Evolutionary conservation across 2,329 filamentous ascomycete genomes (phyloP), one percentile per base, ranked within the genome.

Genomic region (Arthrobotrys pseudoclavata): DNA sequence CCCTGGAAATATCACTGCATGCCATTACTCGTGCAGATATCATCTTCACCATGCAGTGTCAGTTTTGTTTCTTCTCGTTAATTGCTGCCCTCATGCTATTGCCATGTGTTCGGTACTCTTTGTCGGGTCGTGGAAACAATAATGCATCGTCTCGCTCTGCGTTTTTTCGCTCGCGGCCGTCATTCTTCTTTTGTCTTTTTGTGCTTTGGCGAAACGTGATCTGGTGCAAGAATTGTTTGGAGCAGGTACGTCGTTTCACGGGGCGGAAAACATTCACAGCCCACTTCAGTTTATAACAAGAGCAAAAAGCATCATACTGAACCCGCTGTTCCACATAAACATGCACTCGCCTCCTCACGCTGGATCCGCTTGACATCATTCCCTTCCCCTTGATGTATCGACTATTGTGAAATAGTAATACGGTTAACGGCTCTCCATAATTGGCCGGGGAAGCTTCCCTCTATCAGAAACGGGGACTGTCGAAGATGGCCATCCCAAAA

Each of bases 141-240:
- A n/a, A n/a, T n/a, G n/a, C n/a, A n/a, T n/a, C 9, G 2, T 47
- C 24, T 26, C 47, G 26, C 37, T 37, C 5, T 50, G 20, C 20
- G 15, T 69, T 34, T 22, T 40, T 69, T 61, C 52, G 4, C 31
- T 29, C 13, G 50, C 62, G 62, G 63, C 22, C 34, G 20, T 72
- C 37, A 48, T 60, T 26, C 69, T 72, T 31, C 68, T 72, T 72
- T 66, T 29, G 60, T 63, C 18, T 3, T 37, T 60, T 60, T 50
- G 64, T 52, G 34, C 48, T 62, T 42, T 63, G 61, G 61, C 74
- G 74, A 77, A 77, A 77, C 74, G 67, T 67, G 74, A 62, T 71
- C 62, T 77, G 74, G 67, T 68, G 42, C 74, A 77, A 37, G 26
- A 71, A 57, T 40, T 18, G 74, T 77, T 77, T 77, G 67, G 67